phyloP scores from a whole-genome alignment of 1,284 basidiomycete species.

The Austroboletus novae-zelandiae region DNA sequence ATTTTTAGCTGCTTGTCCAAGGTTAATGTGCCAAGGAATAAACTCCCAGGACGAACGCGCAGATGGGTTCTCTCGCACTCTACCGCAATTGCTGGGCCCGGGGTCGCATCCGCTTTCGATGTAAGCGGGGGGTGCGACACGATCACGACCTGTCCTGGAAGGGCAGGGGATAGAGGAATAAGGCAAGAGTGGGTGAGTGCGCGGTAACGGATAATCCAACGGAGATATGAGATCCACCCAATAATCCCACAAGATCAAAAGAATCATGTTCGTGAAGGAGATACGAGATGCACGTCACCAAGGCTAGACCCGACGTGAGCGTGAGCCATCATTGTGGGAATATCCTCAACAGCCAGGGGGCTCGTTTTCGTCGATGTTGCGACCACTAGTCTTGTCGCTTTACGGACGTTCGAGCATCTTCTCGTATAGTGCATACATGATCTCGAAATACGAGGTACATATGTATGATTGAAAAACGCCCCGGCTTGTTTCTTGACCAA shows the following conservation, averaged over 20 bases:
- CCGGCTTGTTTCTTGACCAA: slow-evolving; percentile 39
- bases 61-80: slow-evolving; percentile 26
- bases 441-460: slow-evolving; percentile 36
- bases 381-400: neutral
- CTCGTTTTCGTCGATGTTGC: neutral
- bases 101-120: neutral
- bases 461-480: slow-evolving; percentile 41
- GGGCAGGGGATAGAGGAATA: neutral
- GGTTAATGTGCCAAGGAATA: slow-evolving; percentile 43
- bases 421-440: neutral
- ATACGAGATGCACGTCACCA: neutral
- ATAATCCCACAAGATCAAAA: too few relatives aligned
- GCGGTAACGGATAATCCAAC: neutral
- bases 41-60: slow-evolving; percentile 44
- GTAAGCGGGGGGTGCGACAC: neutral
- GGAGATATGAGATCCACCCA: neutral
- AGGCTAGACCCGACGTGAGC: neutral
- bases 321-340: neutral
- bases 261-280: neutral
- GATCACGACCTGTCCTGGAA: neutral
- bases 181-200: neutral
- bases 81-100: slow-evolving; percentile 5
- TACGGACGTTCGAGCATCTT: neutral
- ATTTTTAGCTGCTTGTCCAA: slow-evolving; percentile 28
- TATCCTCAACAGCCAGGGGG: neutral